A percentile compares a stretch with the other conserved stretches of the same genome.
These are phyloP conservation scores for Pochonia chlamydosporia DNA, from an alignment of 2,329 filamentous ascomycete genomes.

Conservation along the genomic window DNA sequence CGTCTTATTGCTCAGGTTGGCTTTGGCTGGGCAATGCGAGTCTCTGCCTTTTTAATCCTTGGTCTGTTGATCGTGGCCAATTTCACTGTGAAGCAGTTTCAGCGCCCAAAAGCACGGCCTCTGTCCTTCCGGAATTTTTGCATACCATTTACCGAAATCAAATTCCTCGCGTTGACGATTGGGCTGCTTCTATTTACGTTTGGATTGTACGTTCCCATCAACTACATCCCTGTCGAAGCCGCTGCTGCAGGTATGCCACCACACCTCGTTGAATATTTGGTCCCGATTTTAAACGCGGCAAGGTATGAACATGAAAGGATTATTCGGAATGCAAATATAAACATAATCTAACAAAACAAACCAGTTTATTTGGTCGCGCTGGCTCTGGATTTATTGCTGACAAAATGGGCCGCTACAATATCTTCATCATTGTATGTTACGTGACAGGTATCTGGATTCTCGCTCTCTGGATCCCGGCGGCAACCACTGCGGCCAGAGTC, in stretches of 20 bases:
- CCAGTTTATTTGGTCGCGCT: background rate
- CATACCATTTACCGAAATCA: background rate
- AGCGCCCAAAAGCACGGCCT: background rate
- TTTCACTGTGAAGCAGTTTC: background rate
- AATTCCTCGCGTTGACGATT: background rate
- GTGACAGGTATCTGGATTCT: background rate
- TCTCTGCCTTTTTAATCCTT: slow-evolving; percentile 14
- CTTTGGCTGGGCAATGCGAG: slow-evolving; percentile 26
- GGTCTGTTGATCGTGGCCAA: background rate
- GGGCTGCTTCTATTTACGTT: background rate
- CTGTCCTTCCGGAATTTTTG: background rate
- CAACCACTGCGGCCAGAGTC: background rate
- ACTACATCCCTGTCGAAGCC: slow-evolving; percentile 11
- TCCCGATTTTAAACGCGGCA: background rate
- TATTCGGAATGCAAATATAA: too few relatives aligned
- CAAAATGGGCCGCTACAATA: background rate
- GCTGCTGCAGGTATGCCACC: slow-evolving; percentile 18
- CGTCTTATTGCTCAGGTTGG: slow-evolving; percentile 20
- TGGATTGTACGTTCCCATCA: background rate
- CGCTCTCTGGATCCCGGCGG: background rate
- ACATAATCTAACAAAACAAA: too few relatives aligned
- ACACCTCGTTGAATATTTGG: background rate
- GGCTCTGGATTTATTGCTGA: background rate
- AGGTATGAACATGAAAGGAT: background rate
- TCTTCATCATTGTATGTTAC: background rate